Conservation (phyloP, 1,139 yeast genomes). For the Yamadazyma diospyri region DNA sequence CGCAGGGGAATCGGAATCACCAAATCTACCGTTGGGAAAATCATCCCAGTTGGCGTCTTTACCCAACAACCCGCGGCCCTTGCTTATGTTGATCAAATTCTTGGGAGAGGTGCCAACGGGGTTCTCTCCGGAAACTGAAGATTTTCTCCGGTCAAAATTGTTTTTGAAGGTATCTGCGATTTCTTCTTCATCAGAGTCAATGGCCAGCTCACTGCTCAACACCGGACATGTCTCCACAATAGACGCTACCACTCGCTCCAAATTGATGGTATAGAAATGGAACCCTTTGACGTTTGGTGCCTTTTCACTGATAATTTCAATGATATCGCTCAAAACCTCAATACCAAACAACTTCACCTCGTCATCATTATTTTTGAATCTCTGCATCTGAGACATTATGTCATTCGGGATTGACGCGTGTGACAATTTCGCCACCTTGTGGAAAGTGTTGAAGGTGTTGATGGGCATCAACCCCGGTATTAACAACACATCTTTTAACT, state of each 20-base stretch:
- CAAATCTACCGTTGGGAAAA: constrained; percentile 95
- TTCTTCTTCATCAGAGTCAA: constrained; percentile 32
- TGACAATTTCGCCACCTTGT: constrained; percentile 84
- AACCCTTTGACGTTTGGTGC: constrained; percentile 68
- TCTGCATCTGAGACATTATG: constrained; percentile 40
- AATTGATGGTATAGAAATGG: constrained; percentile 85
- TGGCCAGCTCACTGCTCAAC: constrained; percentile 36
- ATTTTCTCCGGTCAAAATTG: constrained; percentile 31
- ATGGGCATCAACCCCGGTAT: constrained; percentile 98
- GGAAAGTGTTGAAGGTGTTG: constrained; percentile 79
- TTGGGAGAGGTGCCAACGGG: constrained; percentile 18
- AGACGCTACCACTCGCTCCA: constrained; percentile 88
- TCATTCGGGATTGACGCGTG: constrained; percentile 78
- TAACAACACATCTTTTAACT: constrained; percentile 48
- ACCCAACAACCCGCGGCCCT: constrained; percentile 82
- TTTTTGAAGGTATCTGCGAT: constrained; percentile 8
- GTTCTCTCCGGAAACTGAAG: constrained; percentile 46
- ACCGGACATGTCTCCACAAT: constrained; percentile 61
- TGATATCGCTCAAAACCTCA: constrained; percentile 60
- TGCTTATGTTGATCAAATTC: constrained; percentile 68
- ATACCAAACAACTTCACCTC: constrained; percentile 83
- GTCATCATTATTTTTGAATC: constrained; percentile 76
- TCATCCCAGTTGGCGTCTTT: constrained; percentile 98
- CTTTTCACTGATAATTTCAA: constrained; percentile 49
- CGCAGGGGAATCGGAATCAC: constrained; percentile 96